Base-by-base conservation (phyloP, 2,329 filamentous ascomycete genomes). In the Scopulariopsis brevicaulis region DNA sequence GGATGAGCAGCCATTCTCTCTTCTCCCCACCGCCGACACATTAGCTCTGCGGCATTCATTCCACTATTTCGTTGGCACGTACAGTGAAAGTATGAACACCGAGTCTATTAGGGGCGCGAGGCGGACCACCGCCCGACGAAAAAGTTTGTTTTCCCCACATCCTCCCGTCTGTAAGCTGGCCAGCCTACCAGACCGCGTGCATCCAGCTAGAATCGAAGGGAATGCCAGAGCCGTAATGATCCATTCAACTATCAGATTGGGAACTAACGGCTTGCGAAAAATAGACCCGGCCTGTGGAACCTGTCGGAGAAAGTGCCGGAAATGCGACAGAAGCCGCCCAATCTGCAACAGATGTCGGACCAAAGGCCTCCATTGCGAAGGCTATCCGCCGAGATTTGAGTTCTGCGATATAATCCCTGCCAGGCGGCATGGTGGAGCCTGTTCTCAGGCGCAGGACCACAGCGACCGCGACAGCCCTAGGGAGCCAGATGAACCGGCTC, bases 241-340 rank as follows among this genome's bases (percentile, higher is more conserved):
- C 24, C 53, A 35, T 18, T 43, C 53, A 40, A 51, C 48, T 22
- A 25, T 43, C 12, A 53, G 48, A 35, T 58, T n/a, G 25, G 11
- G 51, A 43, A 24, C 56, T 37, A 37, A 51, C 48, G n/a, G n/a
- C n/a, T n/a, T n/a, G n/a, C n/a, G n/a, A 58, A 58, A 58, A 51
- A 48, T 58, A 68, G 66, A 69, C 40, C 66, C 66, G 22, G 66
- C 66, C 0, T 68, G 66, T 35, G 66, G 67, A 1, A 68, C 66
- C 3, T 68, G 66, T 50, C 65, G 66, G 46, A 68, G 64, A 32
- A 68, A 69, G 57, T 68, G 66, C 46, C 66, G 66, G n/a, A 69
- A 67, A 58, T 68, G 67, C 54, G 66, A 68, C 40, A 63, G 67
- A 7, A 62, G 63, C 32, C 64, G 66, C 1, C 66, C 66, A 3